Evolutionary conservation across 208 protist genomes (phyloP).

Genomic region (Wallacemonas rigidus): DNA sequence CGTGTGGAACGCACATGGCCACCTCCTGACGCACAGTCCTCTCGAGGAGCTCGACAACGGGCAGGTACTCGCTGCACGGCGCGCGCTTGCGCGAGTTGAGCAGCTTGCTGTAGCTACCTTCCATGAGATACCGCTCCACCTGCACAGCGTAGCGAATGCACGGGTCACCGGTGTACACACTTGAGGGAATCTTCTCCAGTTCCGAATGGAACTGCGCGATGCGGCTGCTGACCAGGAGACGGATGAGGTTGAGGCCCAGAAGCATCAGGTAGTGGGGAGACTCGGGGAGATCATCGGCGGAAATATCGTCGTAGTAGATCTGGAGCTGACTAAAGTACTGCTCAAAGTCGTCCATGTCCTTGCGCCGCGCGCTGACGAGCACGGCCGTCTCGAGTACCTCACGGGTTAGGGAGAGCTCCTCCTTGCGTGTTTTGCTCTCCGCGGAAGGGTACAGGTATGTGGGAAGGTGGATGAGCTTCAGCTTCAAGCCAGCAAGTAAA

Average conservation of each 20-base stretch:
- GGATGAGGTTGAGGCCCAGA: conserved; percentile 89
- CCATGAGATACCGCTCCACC: conserved; percentile 92
- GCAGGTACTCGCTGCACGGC: conserved; percentile 89
- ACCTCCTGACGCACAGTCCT: conserved; percentile 90
- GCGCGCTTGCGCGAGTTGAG: conserved; percentile 83
- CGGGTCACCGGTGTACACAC: conserved; percentile 65
- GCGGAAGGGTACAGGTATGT: conserved; percentile 83
- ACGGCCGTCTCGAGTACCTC: conserved; percentile 86
- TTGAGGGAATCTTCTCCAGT: conserved; percentile 88
- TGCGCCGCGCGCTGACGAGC: conserved; percentile 71
- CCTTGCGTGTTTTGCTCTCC: conserved; percentile 59
- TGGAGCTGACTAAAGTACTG: conserved; percentile 87
- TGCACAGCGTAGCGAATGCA: conserved; percentile 87
- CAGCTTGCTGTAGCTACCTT: conserved; percentile 94
- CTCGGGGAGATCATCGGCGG: conserved; percentile 56
- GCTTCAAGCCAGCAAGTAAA: conserved; percentile 69
- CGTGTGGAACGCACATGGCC: conserved; percentile 82
- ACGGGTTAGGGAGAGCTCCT: conserved; percentile 85
- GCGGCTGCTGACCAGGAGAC: conserved; percentile 80
- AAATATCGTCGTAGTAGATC: conserved; percentile 90
- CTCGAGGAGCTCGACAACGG: conserved; percentile 90
- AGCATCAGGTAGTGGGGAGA: conserved; percentile 78
- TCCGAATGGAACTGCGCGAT: conserved; percentile 94
- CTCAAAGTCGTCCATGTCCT: conserved; percentile 84
- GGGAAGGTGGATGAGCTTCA: conserved; percentile 83